Evolutionary conservation across 2,329 filamentous ascomycete species (phyloP).

Genomic region (Drechslerella stenobrocha): DNA sequence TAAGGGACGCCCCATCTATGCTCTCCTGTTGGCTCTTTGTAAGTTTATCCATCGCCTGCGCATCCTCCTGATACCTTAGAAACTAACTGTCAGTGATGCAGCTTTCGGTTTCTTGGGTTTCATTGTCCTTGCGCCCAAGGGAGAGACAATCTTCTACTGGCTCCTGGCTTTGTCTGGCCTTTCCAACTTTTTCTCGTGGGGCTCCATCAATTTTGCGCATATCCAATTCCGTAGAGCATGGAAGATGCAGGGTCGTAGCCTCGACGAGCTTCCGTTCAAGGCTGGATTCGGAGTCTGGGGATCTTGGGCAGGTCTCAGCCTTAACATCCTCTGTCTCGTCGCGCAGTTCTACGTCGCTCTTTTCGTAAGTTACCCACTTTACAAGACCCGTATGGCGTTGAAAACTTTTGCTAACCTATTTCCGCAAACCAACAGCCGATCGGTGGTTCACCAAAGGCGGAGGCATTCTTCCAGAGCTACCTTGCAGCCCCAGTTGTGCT

Average conservation of each 20-base stretch:
- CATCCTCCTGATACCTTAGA: no score
- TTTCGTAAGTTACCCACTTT: constrained; percentile 21
- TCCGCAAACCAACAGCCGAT: constrained; percentile 26
- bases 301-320: constrained; percentile 65
- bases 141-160: constrained; percentile 65
- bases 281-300: constrained; percentile 66
- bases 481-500: constrained; percentile 63
- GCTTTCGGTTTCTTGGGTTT: constrained; percentile 47
- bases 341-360: constrained; percentile 59
- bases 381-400: background rate
- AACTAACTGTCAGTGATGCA: no score
- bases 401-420: constrained; percentile 5
- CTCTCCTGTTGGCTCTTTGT: constrained; percentile 56
- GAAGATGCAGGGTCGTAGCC: constrained; percentile 62
- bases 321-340: constrained; percentile 62
- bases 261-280: constrained; percentile 68
- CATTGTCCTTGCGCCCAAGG: constrained; percentile 54
- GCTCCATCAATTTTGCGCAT: constrained; percentile 67
- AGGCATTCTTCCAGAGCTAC: constrained; percentile 63
- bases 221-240: constrained; percentile 70
- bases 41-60: no score
- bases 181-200: constrained; percentile 68
- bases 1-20: constrained; percentile 57
- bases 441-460: constrained; percentile 52
- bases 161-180: constrained; percentile 67